Conservation (phyloP, 2,329 filamentous ascomycete species). For the Salinomyces thailandicus region DNA sequence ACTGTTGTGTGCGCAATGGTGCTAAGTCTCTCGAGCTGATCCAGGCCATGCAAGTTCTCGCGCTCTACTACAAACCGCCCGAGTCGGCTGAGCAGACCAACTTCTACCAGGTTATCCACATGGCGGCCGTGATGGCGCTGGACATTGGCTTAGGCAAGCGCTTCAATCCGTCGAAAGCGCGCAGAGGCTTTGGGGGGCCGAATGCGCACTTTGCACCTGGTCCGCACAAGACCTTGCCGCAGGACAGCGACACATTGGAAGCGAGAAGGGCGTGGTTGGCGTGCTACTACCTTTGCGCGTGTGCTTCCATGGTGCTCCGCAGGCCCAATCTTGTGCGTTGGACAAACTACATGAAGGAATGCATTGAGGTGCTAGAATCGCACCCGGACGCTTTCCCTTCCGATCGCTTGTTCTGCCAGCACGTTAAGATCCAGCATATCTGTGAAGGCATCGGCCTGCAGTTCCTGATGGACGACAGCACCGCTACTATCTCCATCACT, state of each 20-base stretch:
- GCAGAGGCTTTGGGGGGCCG: constrained; percentile 25
- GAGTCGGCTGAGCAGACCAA: constrained; percentile 78
- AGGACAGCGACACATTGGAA: constrained; percentile 44
- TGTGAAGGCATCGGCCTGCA: constrained; percentile 47
- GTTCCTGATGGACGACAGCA: constrained; percentile 47
- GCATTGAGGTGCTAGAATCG: constrained; percentile 45
- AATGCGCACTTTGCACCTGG: constrained; percentile 25
- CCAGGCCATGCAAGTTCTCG: constrained; percentile 63
- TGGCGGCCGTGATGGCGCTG: constrained; percentile 70
- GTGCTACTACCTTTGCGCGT: constrained; percentile 52
- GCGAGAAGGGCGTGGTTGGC: constrained; percentile 49
- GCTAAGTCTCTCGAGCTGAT: constrained; percentile 76
- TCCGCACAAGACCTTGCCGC: constrained; percentile 17
- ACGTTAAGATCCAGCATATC: constrained; percentile 48
- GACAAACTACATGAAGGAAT: constrained; percentile 54
- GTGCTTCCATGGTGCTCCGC: constrained; percentile 48
- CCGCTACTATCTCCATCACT: constrained; percentile 40
- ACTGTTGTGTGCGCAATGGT: constrained; percentile 62
- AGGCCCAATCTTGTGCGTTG: constrained; percentile 50
- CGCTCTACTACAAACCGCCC: constrained; percentile 79
- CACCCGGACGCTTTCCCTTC: constrained; percentile 47
- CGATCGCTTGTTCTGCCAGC: constrained; percentile 46
- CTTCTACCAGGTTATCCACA: constrained; percentile 78
- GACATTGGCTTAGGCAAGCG: constrained; percentile 66
- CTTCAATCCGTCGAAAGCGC: constrained; percentile 28